Evolutionary conservation across 2,329 filamentous ascomycete genomes (phyloP).

Genomic region (Claviceps monticola): DNA sequence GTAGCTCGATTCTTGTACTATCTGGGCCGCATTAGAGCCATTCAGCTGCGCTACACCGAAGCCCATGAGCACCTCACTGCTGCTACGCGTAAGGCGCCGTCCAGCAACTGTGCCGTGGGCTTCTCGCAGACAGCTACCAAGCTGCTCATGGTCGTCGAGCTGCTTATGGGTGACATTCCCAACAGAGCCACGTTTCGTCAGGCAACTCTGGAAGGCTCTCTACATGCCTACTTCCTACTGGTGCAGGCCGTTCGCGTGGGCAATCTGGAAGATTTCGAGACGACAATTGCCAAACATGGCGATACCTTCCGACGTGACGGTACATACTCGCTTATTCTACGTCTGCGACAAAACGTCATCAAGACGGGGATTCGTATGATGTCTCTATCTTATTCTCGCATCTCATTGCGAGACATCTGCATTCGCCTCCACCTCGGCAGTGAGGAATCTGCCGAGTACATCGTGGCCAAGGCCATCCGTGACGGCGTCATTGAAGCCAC

Average conservation of each 20-base stretch:
- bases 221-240: conserved; percentile 86
- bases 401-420: conserved; percentile 93
- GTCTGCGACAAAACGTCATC: conserved; percentile 95
- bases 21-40: conserved; percentile 86
- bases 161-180: conserved; percentile 97
- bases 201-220: conserved; percentile 68
- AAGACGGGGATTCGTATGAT: conserved; percentile 99
- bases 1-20: conserved; percentile 97
- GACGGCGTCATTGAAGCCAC: conserved; percentile 96
- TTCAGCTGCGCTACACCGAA: conserved; percentile 93
- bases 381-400: conserved; percentile 93
- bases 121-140: conserved; percentile 96
- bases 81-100: conserved; percentile 88
- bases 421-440: conserved; percentile 85
- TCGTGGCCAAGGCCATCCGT: conserved; percentile 94
- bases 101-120: conserved; percentile 74
- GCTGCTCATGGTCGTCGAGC: conserved; percentile 87
- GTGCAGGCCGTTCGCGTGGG: conserved; percentile 95
- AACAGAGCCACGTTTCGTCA: conserved; percentile 90
- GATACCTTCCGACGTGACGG: conserved; percentile 83
- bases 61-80: conserved; percentile 89
- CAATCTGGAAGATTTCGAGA: conserved; percentile 86
- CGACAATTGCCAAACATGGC: conserved; percentile 66
- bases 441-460: conserved; percentile 97
- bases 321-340: conserved; percentile 89